Evolutionary conservation across 2,329 filamentous ascomycete genomes (phyloP).

Genomic region (Aspergillus neoniger): DNA sequence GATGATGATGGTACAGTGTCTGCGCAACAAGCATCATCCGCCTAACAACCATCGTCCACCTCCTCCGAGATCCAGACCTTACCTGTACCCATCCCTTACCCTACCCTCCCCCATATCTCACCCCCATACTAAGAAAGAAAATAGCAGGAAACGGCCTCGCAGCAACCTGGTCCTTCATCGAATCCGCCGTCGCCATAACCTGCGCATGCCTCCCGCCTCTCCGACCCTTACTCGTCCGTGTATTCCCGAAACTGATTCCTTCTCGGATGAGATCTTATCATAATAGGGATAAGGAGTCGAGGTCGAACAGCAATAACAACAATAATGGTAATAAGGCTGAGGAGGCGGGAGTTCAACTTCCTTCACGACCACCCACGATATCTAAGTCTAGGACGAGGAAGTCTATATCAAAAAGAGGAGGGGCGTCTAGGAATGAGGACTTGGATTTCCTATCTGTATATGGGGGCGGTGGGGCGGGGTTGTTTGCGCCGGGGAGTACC

Average conservation of each 20-base stretch:
- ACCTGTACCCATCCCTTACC: conserved; percentile 20
- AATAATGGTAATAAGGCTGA: too few species aligned
- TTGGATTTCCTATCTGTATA: too few species aligned
- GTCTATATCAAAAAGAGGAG: too few species aligned
- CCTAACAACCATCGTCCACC: conserved; percentile 25
- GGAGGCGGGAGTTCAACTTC: too few species aligned
- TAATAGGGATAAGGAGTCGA: background rate
- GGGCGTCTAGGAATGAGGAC: too few species aligned
- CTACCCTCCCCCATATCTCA: background rate
- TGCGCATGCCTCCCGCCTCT: conserved; percentile 34
- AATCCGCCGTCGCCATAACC: conserved; percentile 35
- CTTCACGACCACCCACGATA: too few species aligned
- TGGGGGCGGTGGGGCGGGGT: background rate
- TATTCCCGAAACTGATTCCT: conserved; percentile 28
- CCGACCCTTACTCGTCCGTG: conserved; percentile 27
- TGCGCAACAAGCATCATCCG: conserved; percentile 28
- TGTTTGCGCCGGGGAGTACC: background rate
- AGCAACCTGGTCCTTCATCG: conserved; percentile 35
- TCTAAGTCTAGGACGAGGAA: too few species aligned
- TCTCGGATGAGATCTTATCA: conserved; percentile 17
- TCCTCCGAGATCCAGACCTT: conserved; percentile 21
- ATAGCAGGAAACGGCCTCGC: conserved; percentile 22
- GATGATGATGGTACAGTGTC: conserved; percentile 22
- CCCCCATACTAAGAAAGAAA: too few species aligned
- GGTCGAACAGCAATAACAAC: too few species aligned